Percentiles rank a stretch among this genome's conserved stretches.
These are phyloP conservation scores for Coniella vitis DNA, from an alignment of 2,329 filamentous ascomycete genomes.

Conservation along the genomic window DNA sequence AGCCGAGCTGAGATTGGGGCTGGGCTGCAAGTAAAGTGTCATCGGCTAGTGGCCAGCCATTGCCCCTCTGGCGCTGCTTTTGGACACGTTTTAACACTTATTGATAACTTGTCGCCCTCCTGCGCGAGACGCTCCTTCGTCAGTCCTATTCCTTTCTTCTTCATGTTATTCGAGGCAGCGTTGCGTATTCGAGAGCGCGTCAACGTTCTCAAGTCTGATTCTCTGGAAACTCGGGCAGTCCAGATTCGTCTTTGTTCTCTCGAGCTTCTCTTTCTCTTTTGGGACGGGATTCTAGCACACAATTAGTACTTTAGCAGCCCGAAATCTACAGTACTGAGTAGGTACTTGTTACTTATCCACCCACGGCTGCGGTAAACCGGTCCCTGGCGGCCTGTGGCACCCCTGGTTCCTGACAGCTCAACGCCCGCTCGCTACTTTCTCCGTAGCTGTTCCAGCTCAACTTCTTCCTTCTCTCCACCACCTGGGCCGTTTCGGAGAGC, in stretches of 20 bases:
- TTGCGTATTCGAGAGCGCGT: not conserved
- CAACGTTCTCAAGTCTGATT: not conserved
- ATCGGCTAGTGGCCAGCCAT: not conserved
- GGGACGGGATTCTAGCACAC: not conserved
- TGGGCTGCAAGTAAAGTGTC: not conserved
- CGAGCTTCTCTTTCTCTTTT: not conserved
- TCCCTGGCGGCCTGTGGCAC: slow-evolving; percentile 2
- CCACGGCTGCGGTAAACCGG: not conserved
- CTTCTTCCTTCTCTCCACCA: slow-evolving; percentile 9
- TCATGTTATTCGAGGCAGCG: not conserved
- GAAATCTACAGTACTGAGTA: not conserved
- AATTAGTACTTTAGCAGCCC: too few species aligned
- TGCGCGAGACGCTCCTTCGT: not conserved
- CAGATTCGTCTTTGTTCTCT: too few species aligned
- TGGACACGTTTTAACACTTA: slow-evolving; percentile 14
- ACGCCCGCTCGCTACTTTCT: not conserved
- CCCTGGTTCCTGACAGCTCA: slow-evolving; percentile 3
- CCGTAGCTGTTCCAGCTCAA: not conserved
- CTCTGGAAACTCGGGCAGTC: too few species aligned
- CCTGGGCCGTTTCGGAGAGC: slow-evolving; percentile 11
- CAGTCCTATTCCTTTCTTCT: not conserved
- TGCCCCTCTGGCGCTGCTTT: not conserved
- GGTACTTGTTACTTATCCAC: slow-evolving; percentile 3
- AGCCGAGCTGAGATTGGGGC: not conserved
- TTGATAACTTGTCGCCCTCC: not conserved